phyloP scores from a whole-genome alignment of 805 yeast species.

The Candida quercuum region DNA sequence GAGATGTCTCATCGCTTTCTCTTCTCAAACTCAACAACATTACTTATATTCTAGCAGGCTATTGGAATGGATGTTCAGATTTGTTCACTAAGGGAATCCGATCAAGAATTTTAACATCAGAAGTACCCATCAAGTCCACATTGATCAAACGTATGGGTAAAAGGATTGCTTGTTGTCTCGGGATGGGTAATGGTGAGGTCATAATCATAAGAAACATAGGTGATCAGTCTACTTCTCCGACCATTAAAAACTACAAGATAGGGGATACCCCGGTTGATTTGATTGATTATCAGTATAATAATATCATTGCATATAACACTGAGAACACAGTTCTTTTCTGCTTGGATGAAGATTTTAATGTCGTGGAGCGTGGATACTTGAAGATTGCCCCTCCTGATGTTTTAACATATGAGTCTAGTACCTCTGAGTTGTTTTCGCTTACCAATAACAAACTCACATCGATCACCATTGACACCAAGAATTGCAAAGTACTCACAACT shows the following conservation, averaged over 20 bases:
- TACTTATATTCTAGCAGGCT: slow-evolving; percentile 12
- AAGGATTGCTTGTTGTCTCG: slow-evolving; percentile 8
- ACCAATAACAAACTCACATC: neutral
- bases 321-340: slow-evolving; percentile 13
- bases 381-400: slow-evolving; percentile 10
- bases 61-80: slow-evolving; percentile 19
- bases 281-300: slow-evolving; percentile 3
- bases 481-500: slow-evolving; percentile 4
- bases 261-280: slow-evolving; percentile 22
- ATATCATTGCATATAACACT: slow-evolving; percentile 13
- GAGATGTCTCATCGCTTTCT: slow-evolving; percentile 14
- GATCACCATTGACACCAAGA: neutral
- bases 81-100: slow-evolving; percentile 2
- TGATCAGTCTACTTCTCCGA: neutral
- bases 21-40: slow-evolving; percentile 1
- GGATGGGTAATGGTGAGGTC: slow-evolving; percentile 22
- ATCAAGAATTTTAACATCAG: neutral
- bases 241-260: slow-evolving; percentile 3
- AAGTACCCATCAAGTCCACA: slow-evolving; percentile 15
- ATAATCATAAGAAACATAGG: neutral
- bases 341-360: slow-evolving; percentile 2
- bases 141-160: slow-evolving; percentile 8
- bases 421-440: neutral
- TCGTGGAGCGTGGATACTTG: slow-evolving; percentile 15
- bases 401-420: neutral